Base-by-base conservation (phyloP, 305 asterid genomes). In the Solanum hybrid region DNA sequence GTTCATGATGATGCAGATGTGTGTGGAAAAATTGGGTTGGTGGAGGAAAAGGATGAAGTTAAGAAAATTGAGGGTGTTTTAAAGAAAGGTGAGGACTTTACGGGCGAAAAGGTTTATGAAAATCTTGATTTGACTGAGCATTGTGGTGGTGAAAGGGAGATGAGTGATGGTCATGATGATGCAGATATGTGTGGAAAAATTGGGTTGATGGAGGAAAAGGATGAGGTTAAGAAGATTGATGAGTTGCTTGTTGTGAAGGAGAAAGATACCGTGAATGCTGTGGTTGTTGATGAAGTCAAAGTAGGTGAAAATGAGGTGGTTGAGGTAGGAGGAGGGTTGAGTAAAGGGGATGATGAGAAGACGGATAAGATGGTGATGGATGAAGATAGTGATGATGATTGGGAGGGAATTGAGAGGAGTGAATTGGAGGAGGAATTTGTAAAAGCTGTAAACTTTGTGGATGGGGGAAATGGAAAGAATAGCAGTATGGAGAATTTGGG, bases 351-450 rank as follows among this genome's bases (percentile, higher is more conserved):
- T 60, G 90, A 72, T 88, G 86, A 60, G 72, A 90, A 72, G 24
- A 90, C 89, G 42, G 81, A 73, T 72, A 91, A 88, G 73, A 75
- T 24, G 32, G 86, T 2, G 76, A 82, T 14, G 78, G 92, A 90
- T 87, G 91, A 38, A 88, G 93, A 78, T 56, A 92, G 87, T 42
- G 95, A 92, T 91, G 97, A 94, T 89, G 99, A 96, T 91, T 97
- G 99, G 99, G 98, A 96, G 88, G 98, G 98, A n/a, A 92, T 97
- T 37, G 99, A 97, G 93, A 94, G 98, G 91, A 97, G 94, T 91
- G 99, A 97, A 87, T 89, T 97, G 93, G 98, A 97, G 93, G 93
- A 93, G 86, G 93, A 86, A 6, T 97, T 97, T 92, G 95, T 95
- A 15, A 95, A 92, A 89, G 99, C 98, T 79, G 96, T 95, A 34